Evolutionary conservation across 1,139 yeast genomes (phyloP), one percentile per base, ranked within the genome.

Genomic region (Taiozyma sp.): DNA sequence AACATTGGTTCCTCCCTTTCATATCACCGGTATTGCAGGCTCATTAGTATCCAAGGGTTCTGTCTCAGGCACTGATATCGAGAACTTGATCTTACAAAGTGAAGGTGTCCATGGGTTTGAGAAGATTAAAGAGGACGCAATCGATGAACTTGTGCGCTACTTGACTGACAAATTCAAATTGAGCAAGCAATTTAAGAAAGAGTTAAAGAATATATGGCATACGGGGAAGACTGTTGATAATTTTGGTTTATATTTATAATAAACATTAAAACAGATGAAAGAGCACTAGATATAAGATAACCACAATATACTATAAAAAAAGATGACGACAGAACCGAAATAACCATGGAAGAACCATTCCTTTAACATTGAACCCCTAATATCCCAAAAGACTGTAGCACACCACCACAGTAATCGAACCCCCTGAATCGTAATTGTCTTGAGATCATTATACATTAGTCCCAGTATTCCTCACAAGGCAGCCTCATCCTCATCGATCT

Each of bases 31-130:
- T 0, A 68, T 74, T 14, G 56, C 74, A 1, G 85, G 77, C 0
- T 64, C 81, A 0, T 42, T 79, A 3, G 57, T 69, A 1, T 68
- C 80, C 2, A 54, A 56, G 8, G 55, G 63, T 0, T 54, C 56
- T 19, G 3, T 46, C 4, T 13, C 34, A 4, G 44, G 42, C 1
- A 50, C 29, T 26, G 32, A 47, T 19, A 46, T 56, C 5, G 24
- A 37, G 2, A 45, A 47, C 1, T 57, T 80, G 13, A 70, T 73
- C 0, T 64, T 79, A 52, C 73, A 78, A 55, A 73, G 83, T 14
- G 85, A 80, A 62, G 85, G 85, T 22, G 81, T 77, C 44, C 69
- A 77, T n/a, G 84, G 83, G 2, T 74, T 65, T 55, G 85, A 80
- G 54, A 77, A 72, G 53, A 60, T 71, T 26, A 57, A 62, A 45